Percentiles rank a stretch among this genome's conserved stretches.
Conservation (phyloP, 2,329 filamentous ascomycete genomes). For the Pseudodiploospora longispora region DNA sequence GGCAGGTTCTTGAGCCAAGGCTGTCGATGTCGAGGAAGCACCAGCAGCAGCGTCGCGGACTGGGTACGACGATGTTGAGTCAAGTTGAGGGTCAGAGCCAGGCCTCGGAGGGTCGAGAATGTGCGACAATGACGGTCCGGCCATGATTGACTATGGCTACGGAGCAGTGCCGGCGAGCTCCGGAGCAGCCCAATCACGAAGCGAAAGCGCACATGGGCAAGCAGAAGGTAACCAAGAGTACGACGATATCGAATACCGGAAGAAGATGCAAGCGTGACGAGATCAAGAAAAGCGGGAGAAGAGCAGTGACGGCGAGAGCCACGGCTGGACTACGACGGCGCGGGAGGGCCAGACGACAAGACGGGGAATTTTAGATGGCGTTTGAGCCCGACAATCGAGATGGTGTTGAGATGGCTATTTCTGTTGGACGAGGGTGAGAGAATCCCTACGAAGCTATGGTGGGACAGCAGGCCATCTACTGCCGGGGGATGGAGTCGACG, state of each 20-base stretch:
- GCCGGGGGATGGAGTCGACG: too few species aligned
- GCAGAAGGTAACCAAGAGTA: background rate
- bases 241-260: background rate
- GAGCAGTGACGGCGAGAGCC: too few species aligned
- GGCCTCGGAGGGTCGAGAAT: conserved; percentile 23
- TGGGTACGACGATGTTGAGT: conserved; percentile 1
- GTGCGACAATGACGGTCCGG: conserved; percentile 23
- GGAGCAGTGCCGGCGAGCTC: conserved; percentile 5
- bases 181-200: conserved; percentile 1
- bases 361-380: too few species aligned
- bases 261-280: too few species aligned
- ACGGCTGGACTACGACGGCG: too few species aligned
- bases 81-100: conserved; percentile 2
- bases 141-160: conserved; percentile 16
- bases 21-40: background rate
- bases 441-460: too few species aligned
- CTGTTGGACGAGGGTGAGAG: too few species aligned
- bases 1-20: background rate
- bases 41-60: background rate
- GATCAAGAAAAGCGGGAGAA: too few species aligned
- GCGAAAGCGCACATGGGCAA: conserved; percentile 5
- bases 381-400: too few species aligned
- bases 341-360: too few species aligned
- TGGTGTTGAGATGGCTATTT: too few species aligned
- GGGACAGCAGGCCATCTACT: too few species aligned